phyloP scores from a whole-genome alignment of 2,329 filamentous ascomycete genomes.

The Colletotrichum sp. region DNA sequence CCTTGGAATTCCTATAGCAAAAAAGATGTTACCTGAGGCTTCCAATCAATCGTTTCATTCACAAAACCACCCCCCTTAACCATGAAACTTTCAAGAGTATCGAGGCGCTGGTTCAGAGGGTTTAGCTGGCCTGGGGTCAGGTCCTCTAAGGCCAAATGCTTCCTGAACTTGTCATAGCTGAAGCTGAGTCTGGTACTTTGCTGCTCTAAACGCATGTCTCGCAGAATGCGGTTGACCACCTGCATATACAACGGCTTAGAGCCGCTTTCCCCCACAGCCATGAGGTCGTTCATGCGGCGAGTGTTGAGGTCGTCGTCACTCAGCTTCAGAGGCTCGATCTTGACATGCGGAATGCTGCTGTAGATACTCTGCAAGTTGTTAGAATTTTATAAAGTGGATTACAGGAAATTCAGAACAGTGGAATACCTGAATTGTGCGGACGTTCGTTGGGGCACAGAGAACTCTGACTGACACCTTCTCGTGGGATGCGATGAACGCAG shows the following conservation, averaged over 20 bases:
- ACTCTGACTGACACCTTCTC: constrained; percentile 51
- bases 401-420: too few relatives aligned
- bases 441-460: constrained; percentile 59
- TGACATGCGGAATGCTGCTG: constrained; percentile 42
- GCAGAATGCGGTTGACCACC: constrained; percentile 58
- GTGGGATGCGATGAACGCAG: constrained; percentile 55
- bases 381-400: neutral
- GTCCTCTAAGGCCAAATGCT: constrained; percentile 32
- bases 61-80: constrained; percentile 14
- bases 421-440: constrained; percentile 34
- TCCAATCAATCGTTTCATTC: constrained; percentile 27
- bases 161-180: constrained; percentile 53
- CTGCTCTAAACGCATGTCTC: constrained; percentile 55
- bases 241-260: constrained; percentile 61
- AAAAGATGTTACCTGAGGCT: constrained; percentile 23
- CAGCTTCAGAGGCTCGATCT: constrained; percentile 54
- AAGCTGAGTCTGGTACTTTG: constrained; percentile 43
- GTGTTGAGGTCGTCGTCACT: constrained; percentile 59
- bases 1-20: too few relatives aligned
- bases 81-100: constrained; percentile 69
- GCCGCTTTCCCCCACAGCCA: constrained; percentile 53
- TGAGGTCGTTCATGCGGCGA: constrained; percentile 61
- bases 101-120: constrained; percentile 64
- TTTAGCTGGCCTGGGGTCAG: constrained; percentile 53
- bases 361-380: constrained; percentile 40